Evolutionary conservation across 1,284 basidiomycete genomes (phyloP).

Genomic region (Malassezia equina): DNA sequence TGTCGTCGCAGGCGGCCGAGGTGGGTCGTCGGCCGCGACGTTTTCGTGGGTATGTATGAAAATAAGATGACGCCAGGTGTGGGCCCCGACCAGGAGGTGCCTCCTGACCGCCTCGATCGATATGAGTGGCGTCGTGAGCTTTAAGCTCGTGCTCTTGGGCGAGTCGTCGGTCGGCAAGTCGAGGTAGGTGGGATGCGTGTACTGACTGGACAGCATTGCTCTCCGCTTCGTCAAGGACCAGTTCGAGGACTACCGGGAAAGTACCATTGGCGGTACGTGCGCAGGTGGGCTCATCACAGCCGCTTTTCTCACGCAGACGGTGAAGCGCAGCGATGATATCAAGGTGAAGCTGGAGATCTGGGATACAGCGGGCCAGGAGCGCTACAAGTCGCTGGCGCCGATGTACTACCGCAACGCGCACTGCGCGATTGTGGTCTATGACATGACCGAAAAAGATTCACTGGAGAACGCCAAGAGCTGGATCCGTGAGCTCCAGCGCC

Average conservation of each 20-base stretch:
- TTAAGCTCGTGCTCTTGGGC: constrained; percentile 80
- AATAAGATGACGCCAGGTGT: neutral
- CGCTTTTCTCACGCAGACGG: constrained; percentile 91
- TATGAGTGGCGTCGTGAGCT: constrained; percentile 23
- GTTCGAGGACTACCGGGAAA: constrained; percentile 88
- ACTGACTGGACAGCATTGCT: constrained; percentile 57
- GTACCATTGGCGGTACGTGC: constrained; percentile 37
- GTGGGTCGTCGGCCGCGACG: neutral
- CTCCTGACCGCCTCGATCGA: neutral
- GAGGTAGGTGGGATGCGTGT: constrained; percentile 44
- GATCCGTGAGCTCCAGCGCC: constrained; percentile 91
- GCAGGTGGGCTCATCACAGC: constrained; percentile 44
- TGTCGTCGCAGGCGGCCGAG: neutral
- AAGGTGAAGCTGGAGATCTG: constrained; percentile 97
- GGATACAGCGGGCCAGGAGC: constrained; percentile 78
- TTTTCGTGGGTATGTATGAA: neutral
- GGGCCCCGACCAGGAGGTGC: neutral
- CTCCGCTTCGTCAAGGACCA: constrained; percentile 92
- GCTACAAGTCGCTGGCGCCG: constrained; percentile 54
- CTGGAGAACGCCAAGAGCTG: constrained; percentile 92
- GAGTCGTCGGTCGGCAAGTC: constrained; percentile 97
- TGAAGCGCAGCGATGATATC: constrained; percentile 75
- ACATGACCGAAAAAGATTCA: constrained; percentile 51
- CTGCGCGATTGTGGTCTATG: constrained; percentile 46
- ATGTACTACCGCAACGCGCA: constrained; percentile 49